Conservation (phyloP, 2,329 filamentous ascomycete species). For the Colletotrichum limetticola region DNA sequence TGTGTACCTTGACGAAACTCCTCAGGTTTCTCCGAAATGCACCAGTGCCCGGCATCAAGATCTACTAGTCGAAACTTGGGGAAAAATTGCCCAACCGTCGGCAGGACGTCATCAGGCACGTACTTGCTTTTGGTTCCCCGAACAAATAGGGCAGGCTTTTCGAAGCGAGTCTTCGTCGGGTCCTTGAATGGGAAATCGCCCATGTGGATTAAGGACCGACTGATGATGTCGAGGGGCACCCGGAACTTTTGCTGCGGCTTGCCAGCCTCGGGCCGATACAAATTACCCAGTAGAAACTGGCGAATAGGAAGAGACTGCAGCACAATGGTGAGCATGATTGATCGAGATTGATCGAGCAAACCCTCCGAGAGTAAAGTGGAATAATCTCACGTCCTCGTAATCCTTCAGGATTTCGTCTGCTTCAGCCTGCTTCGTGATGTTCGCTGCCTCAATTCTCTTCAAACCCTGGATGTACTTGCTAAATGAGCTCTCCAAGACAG, state of each 20-base stretch:
- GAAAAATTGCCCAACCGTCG: conserved; percentile 85
- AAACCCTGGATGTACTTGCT: conserved; percentile 85
- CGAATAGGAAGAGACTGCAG: conserved; percentile 76
- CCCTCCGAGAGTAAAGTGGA: neutral
- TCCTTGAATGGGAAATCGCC: conserved; percentile 90
- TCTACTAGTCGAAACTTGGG: conserved; percentile 79
- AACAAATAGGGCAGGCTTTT: conserved; percentile 84
- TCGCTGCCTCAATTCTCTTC: conserved; percentile 79
- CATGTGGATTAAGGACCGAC: conserved; percentile 75
- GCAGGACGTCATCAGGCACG: conserved; percentile 82
- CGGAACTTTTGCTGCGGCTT: conserved; percentile 75
- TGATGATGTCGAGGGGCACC: conserved; percentile 80
- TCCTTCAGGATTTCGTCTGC: conserved; percentile 82
- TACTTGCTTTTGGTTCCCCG: conserved; percentile 82
- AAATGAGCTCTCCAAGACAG: conserved; percentile 79
- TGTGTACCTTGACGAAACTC: conserved; percentile 77
- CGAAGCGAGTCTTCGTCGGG: conserved; percentile 74
- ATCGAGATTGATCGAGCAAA: neutral
- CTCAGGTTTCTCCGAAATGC: conserved; percentile 89
- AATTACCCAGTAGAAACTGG: conserved; percentile 91
- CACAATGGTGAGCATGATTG: neutral
- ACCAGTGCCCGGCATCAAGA: conserved; percentile 85
- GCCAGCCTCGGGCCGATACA: conserved; percentile 64
- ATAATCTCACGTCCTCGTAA: conserved; percentile 73
- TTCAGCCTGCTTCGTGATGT: conserved; percentile 76